Evolutionary conservation across 2,329 filamentous ascomycete species (phyloP), one percentile per base, ranked within the genome.

Genomic region (Tympanopsis confertula): DNA sequence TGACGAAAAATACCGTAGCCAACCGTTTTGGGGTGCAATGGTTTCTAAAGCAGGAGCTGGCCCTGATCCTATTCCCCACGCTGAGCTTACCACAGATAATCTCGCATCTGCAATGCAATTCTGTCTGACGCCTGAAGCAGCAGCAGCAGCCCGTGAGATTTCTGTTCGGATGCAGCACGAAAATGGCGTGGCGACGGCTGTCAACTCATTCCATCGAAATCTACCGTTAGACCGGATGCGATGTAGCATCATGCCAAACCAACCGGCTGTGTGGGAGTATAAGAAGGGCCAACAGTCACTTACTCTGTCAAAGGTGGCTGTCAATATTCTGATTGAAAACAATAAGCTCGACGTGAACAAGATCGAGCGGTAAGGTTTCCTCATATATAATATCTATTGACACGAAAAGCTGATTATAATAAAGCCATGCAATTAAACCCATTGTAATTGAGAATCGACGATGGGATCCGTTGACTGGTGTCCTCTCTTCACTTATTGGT

Each of bases 381-480:
- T 39, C 62, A 59, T 35, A 63, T 68, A 38, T 71, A 67, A 66
- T 68, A 66, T 38, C 66, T 70, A 42, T 71, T 71, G 42, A 66
- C 68, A 38, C 68, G 68, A 1, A 66, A 68, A 14, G 68, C 68
- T 2, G 69, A 71, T 42, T 68, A 70, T 19, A 69, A 70, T 19
- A 69, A 62, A 7, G 71, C 65, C 24, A 57, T 54, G 61, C 63
- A 32, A 66, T 64, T 7, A 45, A 50, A 3, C 46, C 48, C 1
- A 47, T 57, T 14, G 35, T 42, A 14, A 61, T 62, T 18, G 50
- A 54, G 4, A 52, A 52, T 29, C 41, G 44, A 1, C 49, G 59
- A 14, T 63, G 52, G 52, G 55, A 57, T 17, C 54, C 53, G 1
- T 24, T 57, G 3, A 55, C 54, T 2, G 54, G 42, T 4, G 42